Evolutionary conservation across 1,139 yeast genomes (phyloP), one percentile per base, ranked within the genome.

Genomic region (Tardiomyces depauwii): DNA sequence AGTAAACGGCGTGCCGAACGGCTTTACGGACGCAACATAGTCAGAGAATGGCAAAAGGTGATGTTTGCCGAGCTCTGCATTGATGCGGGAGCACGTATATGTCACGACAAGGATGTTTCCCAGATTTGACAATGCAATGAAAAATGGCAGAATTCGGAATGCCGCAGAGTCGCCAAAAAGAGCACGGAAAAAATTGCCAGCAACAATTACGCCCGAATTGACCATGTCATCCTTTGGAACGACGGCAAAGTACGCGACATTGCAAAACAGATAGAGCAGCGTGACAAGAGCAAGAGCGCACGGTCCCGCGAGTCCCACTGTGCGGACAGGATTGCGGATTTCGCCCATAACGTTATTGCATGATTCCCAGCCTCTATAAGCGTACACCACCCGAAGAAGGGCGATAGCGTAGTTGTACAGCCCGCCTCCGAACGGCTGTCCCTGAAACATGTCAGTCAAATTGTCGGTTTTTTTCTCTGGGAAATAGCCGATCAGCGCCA

Each of bases 61-160:
- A 57, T 81, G 86, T 53, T 74, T 71, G n/a, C 86, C 91, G 49
- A 83, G 67, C 56, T 83, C 88, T 55, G 78, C 82, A 53, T 80
- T 78, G 49, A 83, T 82, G 52, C 84, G 68, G 18, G 86, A 82
- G 53, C 82, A 87, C 0, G 91, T 83, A 58, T 77, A 83, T 19
- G 82, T 76, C 14, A 84, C 93, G 39, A 82, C 83, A 57, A 83
- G 68, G 10, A 84, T 87, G 57, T 84, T 84, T 27, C 94, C 94
- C 42, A 83, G 63, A 41, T 85, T 84, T 48, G 85, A 78, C 39
- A 82, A 63, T 2, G 89, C 83, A 42, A 84, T 83, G 46, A 82
- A 70, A 16, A 80, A 72, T 0, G 89, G 82, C 13, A 84, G 72
- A 1, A 82, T 68, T 45, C 74, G 68, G 44, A 82, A 79, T 1